Percentiles rank a stretch among this genome's conserved stretches.
These are phyloP conservation scores for Boletus holoroseus DNA, from an alignment of 1,284 basidiomycete species.

Conservation along the genomic window DNA sequence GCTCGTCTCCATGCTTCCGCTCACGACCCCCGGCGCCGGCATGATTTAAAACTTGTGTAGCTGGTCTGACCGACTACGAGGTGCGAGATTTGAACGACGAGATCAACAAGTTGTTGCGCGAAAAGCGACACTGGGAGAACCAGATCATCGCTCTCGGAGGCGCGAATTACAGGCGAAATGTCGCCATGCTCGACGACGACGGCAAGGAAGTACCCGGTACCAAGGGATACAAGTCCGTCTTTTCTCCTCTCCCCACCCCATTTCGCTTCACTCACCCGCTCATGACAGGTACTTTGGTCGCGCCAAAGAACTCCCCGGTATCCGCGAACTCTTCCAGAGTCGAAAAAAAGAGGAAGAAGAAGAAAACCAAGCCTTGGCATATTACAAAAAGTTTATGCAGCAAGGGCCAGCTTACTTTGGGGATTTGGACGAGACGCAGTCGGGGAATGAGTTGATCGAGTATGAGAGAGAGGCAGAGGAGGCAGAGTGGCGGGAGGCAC, in stretches of 20 bases:
- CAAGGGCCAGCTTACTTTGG: constrained; percentile 90
- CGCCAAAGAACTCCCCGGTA: constrained; percentile 93
- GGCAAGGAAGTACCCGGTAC: constrained; percentile 94
- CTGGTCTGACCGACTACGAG: constrained; percentile 92
- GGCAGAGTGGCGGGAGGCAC: constrained; percentile 76
- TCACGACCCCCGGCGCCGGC: no score
- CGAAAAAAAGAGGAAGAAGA: constrained; percentile 80
- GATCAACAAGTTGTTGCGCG: constrained; percentile 93
- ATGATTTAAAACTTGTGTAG: constrained; percentile 37
- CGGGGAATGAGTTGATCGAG: constrained; percentile 58
- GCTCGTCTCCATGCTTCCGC: not conserved
- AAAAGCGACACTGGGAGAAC: constrained; percentile 97
- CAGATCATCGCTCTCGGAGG: constrained; percentile 94
- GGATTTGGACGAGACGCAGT: constrained; percentile 73
- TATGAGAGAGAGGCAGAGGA: constrained; percentile 72
- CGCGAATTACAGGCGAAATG: constrained; percentile 91
- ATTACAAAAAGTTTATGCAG: constrained; percentile 86
- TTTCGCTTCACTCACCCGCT: not conserved
- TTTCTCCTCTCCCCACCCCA: no score
- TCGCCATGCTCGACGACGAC: constrained; percentile 89
- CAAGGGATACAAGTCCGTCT: constrained; percentile 92
- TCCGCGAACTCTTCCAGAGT: constrained; percentile 87
- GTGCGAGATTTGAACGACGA: constrained; percentile 89
- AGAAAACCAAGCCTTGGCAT: constrained; percentile 70
- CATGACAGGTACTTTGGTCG: constrained; percentile 86